Evolutionary conservation across 192 early-diverging fungal species (phyloP), one percentile per base, ranked within the genome.

Genomic region (Dissophora globulifera): DNA sequence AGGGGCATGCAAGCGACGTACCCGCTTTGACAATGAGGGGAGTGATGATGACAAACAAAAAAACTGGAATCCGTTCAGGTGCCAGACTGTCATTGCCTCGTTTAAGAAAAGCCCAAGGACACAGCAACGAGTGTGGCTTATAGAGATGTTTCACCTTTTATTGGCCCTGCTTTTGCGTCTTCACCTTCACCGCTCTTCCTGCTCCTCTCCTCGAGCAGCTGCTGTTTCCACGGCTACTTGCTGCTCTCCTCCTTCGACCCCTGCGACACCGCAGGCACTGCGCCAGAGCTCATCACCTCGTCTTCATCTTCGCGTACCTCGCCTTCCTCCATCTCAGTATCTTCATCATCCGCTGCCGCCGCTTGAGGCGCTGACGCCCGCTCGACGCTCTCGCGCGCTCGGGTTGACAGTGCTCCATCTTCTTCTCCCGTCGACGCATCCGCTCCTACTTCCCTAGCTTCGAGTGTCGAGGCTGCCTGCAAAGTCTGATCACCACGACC

Each of bases 291-390:
- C 70, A 74, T 54, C 16, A 74, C 62, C 12, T 71, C 69, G 35
- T 72, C 69, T 13, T 64, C 69, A 46, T 76, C 72, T 43, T 76
- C 72, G 2, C 72, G 56, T 7, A 76, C 72, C 38, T 76, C 72
- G 13, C 72, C 72, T 20, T 76, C 72, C 22, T 76, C 72, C 72
- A 76, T 76, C 50, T 76, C 72, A 8, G 63, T 76, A 46, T 67
- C 72, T 15, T 76, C 63, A 16, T 62, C 58, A 16, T 53, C 50
- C 4, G 43, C 43, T 12, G 43, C 43, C 43, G n/a, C 4, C 9
- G n/a, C n/a, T n/a, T n/a, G n/a, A n/a, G 5, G 47, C 48, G 15
- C 43, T 17, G 43, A 45, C 16, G 17, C 43, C 17, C 17, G 10
- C 17, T 45, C 43, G 4, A n/a, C 15, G 4, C 16, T n/a, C 9